These are phyloP conservation scores for Penicillium desertorum DNA, from an alignment of 495 filamentous ascomycete genomes.

Conservation along the genomic window DNA sequence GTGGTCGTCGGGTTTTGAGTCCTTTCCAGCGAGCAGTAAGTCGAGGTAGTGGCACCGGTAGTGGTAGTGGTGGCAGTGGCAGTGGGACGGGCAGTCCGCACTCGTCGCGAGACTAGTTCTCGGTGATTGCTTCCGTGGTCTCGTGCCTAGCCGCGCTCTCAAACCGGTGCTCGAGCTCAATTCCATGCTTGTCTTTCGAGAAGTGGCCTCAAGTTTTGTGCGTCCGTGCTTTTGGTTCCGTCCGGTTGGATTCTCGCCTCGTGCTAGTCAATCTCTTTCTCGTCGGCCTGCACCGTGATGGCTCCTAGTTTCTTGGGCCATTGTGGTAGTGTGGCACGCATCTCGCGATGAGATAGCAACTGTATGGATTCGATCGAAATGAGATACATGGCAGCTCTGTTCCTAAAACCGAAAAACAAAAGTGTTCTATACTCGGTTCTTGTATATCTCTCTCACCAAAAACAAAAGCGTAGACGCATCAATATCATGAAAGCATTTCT, in stretches of 20 bases:
- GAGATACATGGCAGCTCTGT: slow-evolving; percentile 28
- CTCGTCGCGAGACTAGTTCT: slow-evolving; percentile 37
- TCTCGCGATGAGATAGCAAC: slow-evolving; percentile 19
- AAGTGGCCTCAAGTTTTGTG: slow-evolving; percentile 7
- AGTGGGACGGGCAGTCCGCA: slow-evolving; percentile 49
- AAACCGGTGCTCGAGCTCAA: slow-evolving; percentile 9
- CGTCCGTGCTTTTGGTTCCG: slow-evolving; percentile 14
- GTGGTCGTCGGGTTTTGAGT: slow-evolving; percentile 37
- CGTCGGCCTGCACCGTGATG: slow-evolving; percentile 11
- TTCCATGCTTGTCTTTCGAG: slow-evolving; percentile 11
- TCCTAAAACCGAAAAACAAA: slow-evolving; percentile 26
- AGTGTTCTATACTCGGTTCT: slow-evolving; percentile 25
- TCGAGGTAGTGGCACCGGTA: slow-evolving; percentile 48
- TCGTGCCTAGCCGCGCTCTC: slow-evolving; percentile 1
- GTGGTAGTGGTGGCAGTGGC: slow-evolving; percentile 44
- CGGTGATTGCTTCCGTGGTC: slow-evolving; percentile 3
- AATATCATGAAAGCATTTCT: slow-evolving; percentile 13
- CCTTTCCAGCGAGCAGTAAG: slow-evolving; percentile 46
- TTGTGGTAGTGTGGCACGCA: background rate
- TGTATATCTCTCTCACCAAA: slow-evolving; percentile 11
- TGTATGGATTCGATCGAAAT: slow-evolving; percentile 20
- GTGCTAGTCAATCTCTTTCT: slow-evolving; percentile 11
- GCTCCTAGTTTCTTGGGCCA: slow-evolving; percentile 6
- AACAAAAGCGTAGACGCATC: slow-evolving; percentile 7
- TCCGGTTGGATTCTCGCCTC: slow-evolving; percentile 11